Base-by-base conservation (phyloP, 2,329 filamentous ascomycete species). In the Monosporascus ibericus region DNA sequence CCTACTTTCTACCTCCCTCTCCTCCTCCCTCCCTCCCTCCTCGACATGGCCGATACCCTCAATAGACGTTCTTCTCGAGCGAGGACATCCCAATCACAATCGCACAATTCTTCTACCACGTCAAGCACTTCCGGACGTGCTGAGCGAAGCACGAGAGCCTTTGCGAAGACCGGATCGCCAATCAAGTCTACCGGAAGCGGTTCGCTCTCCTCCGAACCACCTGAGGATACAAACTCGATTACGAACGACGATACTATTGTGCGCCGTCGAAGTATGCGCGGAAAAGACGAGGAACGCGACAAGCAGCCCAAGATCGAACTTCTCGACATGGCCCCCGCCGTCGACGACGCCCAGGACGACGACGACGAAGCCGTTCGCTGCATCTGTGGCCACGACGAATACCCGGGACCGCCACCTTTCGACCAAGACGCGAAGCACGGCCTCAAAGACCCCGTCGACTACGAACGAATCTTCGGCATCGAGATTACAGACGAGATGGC, bases 291-390 rank as follows among this genome's bases (percentile, higher is more conserved):
- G 67, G 85, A 80, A 5, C 70, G 68, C 56, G 78, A 81, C 50
- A 77, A 75, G 54, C 59, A 65, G 17, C 60, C 66, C 38, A 70
- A 73, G 38, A 65, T 65, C 25, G 77, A 79, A 53, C 65, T 68
- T 36, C 66, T 72, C 57, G 75, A 77, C 47, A 82, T 82, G 76
- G 69, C 59, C 40, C 57, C 58, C 49, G 55, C 67, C 44, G 83
- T 86, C 69, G 87, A 86, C 58, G 85, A 90, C 52, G 80, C 87
- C 48, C 88, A 90, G 54, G 88, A 88, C 65, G 90, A 96, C 69
- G 90, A 96, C 69, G 92, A 96, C 66, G 94, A 97, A 75, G 85
- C 94, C 52, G 96, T 96, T 66, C 85, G 94, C 61, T 99, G 94
- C 74, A 86, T 99, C 59, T 99, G 94, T 72, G 92, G 91, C 62